Evolutionary conservation across 208 protist species (phyloP).

Genomic region (Wallacemonas sp.): DNA sequence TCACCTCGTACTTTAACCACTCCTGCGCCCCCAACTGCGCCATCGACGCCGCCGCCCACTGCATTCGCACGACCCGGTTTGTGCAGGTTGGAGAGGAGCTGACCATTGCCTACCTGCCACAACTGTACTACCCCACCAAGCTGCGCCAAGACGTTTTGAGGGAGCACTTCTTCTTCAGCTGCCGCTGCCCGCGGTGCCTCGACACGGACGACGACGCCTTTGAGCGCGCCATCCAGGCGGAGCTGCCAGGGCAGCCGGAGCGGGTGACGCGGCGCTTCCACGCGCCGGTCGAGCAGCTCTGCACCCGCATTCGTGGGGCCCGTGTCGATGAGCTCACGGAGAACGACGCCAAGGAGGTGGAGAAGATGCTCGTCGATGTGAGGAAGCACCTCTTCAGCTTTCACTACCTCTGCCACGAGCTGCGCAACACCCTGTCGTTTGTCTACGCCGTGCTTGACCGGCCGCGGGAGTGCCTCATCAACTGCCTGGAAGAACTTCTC

Average conservation of each 20-base stretch:
- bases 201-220: conserved; percentile 21
- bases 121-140: conserved; percentile 80
- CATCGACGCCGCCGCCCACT: conserved; percentile 36
- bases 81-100: conserved; percentile 70
- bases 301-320: conserved; percentile 40
- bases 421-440: conserved; percentile 82
- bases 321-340: conserved; percentile 33
- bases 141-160: conserved; percentile 63
- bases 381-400: conserved; percentile 61
- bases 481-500: conserved; percentile 73
- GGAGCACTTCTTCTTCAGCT: conserved; percentile 77
- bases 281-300: conserved; percentile 47
- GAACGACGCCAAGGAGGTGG: conserved; percentile 39
- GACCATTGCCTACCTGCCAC: conserved; percentile 83
- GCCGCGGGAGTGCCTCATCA: conserved; percentile 32
- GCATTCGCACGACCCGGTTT: conserved; percentile 67
- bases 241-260: conserved; percentile 19
- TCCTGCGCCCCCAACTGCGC: conserved; percentile 83
- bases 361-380: conserved; percentile 45
- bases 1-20: conserved; percentile 85
- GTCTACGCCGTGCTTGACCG: conserved; percentile 74
- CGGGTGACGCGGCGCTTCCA: conserved; percentile 51
- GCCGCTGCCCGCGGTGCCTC: conserved; percentile 66
- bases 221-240: conserved; percentile 17
- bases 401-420: conserved; percentile 83